Evolutionary conservation across 1,139 yeast genomes (phyloP), one percentile per base, ranked within the genome.

Genomic region (Saccharomyces hybrid): DNA sequence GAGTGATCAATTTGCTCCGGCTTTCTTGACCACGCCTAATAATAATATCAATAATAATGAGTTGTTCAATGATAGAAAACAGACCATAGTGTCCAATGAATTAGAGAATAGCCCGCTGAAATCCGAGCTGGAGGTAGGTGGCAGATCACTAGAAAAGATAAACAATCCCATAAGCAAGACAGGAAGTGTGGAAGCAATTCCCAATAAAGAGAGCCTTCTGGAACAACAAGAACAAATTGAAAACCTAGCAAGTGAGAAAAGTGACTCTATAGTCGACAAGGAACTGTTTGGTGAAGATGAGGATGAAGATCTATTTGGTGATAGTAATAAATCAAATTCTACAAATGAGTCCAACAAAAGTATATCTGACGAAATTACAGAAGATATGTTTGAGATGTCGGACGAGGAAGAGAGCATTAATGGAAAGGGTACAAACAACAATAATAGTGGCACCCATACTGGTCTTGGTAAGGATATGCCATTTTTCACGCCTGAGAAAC

Each of bases 371-470:
- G 71, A 68, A 49, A 64, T 66, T 14, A 67, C 70, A 1, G 71
- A 67, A 50, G 70, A 67, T 49, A 65, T 65, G 69, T 67, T 67
- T 55, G 71, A 63, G n/a, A 59, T 63, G 63, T 65, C 69, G 4
- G 69, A 68, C 46, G 67, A 63, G 44, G 70, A 68, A 11, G 67
- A 54, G 16, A 49, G 42, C 28, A 47, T 52, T 4, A 54, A 63
- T 44, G 23, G 23, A 3, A 20, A 20, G 4, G 23, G 4, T 3
- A 20, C 23, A 20, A 20, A 20, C 23, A 56, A 56, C 7, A 51
- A 57, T 48, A 47, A 50, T 27, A 51, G n/a, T 23, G 23, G 11
- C n/a, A 48, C 27, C 3, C 48, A 28, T 41, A 6, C 27, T 5
- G 47, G 25, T 3, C 49, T 34, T 20, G 42, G 48, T 32, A 32